Evolutionary conservation across 345 rosid species (phyloP).

Genomic region (Populus davidiana): DNA sequence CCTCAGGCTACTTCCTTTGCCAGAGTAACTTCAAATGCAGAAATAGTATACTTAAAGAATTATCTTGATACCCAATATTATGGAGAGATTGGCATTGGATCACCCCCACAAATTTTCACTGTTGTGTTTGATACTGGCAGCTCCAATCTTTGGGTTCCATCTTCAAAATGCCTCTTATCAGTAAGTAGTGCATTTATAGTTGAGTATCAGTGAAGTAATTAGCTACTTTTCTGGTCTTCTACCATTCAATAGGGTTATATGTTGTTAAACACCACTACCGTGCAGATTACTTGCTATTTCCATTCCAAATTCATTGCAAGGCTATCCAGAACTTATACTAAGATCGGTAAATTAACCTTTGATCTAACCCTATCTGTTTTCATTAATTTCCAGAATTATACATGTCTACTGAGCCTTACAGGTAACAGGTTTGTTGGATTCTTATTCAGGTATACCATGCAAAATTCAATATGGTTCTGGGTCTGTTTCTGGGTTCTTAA

Average conservation of each 20-base stretch:
- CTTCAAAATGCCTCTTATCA: slow-evolving; percentile 55
- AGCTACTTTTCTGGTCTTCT: not conserved
- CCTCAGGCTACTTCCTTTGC: not conserved
- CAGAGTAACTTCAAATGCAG: slow-evolving; percentile 10
- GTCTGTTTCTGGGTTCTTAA: slow-evolving; percentile 46
- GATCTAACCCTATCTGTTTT: not conserved
- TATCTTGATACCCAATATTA: slow-evolving; percentile 55
- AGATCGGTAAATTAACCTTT: slow-evolving; percentile 42
- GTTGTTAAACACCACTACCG: not conserved
- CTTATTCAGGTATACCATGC: slow-evolving; percentile 45
- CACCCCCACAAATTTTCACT: slow-evolving; percentile 55
- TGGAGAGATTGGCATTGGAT: slow-evolving; percentile 62
- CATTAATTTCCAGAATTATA: no score
- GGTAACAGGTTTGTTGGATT: not conserved
- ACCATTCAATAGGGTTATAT: not conserved
- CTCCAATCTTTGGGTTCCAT: slow-evolving; percentile 68
- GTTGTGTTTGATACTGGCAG: slow-evolving; percentile 60
- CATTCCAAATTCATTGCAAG: slow-evolving; percentile 53
- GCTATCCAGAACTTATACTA: slow-evolving; percentile 47
- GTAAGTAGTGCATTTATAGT: slow-evolving; percentile 27
- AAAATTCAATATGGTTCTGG: slow-evolving; percentile 44
- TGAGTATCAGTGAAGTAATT: not conserved
- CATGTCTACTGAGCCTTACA: not conserved
- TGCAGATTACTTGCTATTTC: slow-evolving; percentile 55
- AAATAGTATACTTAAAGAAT: slow-evolving; percentile 47